Conservation (phyloP, 306 rosid genomes). For the Glycyrrhiza uralensis region DNA sequence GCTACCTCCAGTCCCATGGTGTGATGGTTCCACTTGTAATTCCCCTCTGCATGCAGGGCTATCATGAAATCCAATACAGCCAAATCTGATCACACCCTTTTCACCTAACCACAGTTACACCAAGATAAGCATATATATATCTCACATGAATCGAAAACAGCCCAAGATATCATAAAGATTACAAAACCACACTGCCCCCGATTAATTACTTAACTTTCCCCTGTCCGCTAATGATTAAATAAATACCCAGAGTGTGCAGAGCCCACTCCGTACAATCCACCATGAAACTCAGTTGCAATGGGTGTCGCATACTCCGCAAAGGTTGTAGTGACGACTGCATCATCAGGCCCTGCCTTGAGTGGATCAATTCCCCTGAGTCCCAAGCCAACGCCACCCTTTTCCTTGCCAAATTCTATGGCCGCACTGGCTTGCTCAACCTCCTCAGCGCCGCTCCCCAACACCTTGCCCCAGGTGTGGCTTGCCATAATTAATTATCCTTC, state of each 20-base stretch:
- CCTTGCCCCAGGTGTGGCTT: conserved; percentile 42
- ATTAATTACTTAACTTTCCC: no score
- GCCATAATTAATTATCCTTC: background rate
- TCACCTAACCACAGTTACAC: background rate
- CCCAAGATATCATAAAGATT: background rate
- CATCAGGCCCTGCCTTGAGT: conserved; percentile 57
- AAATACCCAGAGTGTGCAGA: background rate
- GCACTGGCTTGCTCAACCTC: conserved; percentile 69
- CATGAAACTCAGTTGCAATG: conserved; percentile 71
- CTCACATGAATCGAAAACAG: background rate
- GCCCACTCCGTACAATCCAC: background rate
- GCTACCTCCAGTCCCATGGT: background rate
- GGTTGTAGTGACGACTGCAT: conserved; percentile 55
- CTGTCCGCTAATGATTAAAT: no score
- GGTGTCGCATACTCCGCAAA: conserved; percentile 71
- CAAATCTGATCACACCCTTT: background rate
- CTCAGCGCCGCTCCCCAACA: conserved; percentile 40
- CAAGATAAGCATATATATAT: background rate
- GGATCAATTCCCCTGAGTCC: conserved; percentile 58
- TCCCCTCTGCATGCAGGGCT: background rate
- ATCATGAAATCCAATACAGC: background rate
- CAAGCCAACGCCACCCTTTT: conserved; percentile 79
- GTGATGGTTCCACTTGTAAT: background rate
- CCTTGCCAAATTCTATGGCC: conserved; percentile 78
- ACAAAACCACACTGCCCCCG: background rate